phyloP scores from a whole-genome alignment of 2,329 filamentous ascomycete genomes.

The Blumeria hordei region DNA sequence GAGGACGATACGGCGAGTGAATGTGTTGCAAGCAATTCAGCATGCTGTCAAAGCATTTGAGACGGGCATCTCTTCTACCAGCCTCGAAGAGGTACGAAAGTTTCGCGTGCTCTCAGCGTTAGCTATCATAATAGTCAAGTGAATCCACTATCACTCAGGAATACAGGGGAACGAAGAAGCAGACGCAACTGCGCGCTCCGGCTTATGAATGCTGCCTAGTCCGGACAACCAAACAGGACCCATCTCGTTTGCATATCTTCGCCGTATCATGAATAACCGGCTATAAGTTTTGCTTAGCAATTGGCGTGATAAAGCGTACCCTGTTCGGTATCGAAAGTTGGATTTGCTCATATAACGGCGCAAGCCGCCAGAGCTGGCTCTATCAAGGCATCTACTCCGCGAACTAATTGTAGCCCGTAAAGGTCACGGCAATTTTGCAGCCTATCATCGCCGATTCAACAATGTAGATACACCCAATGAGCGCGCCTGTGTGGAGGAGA shows the following conservation, averaged over 20 bases:
- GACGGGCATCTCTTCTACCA: too few species aligned
- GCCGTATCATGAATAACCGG: neutral
- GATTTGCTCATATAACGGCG: neutral
- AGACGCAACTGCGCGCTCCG: neutral
- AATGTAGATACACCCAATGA: neutral
- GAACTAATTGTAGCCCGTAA: neutral
- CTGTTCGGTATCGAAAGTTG: neutral
- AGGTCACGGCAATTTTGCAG: neutral
- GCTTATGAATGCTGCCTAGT: too few species aligned
- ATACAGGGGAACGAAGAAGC: neutral
- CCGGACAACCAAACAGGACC: neutral
- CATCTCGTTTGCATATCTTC: neutral
- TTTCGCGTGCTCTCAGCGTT: too few species aligned
- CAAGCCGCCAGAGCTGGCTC: neutral
- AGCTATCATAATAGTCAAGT: neutral
- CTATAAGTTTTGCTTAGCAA: neutral
- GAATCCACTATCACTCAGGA: neutral
- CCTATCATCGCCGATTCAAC: neutral
- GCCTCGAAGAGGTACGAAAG: too few species aligned
- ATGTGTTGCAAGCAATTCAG: too few species aligned
- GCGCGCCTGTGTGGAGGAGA: neutral
- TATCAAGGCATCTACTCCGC: neutral
- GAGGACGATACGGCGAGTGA: too few species aligned
- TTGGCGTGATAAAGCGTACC: neutral
- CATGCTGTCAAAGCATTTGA: too few species aligned